Evolutionary conservation across 345 rosid genomes (phyloP), one percentile per base, ranked within the genome.

Genomic region (Kernera saxatilis): DNA sequence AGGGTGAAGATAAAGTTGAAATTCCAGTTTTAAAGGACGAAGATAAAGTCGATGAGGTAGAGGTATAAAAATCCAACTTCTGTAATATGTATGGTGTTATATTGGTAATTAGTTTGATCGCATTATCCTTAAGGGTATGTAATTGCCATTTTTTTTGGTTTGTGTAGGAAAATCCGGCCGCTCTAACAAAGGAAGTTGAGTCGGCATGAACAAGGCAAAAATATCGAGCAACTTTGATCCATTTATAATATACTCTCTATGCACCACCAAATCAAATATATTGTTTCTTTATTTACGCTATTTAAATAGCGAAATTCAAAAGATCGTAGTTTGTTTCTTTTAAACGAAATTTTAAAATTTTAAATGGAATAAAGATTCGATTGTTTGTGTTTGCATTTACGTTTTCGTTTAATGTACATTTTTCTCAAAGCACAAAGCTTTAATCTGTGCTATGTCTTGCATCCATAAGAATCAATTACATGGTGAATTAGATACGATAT

Each of bases 101-200:
- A 30, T 13, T 43, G 7, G 23, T 58, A 48, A 6, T 59, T 59
- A 48, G n/a, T 35, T 48, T 27, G 30, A 36, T 48, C 17, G 11
- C 58, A 70, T 17, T 46, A 17, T 18, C 15, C 37, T 27, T 39
- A 27, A 39, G 8, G 25, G 17, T 26, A 18, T 14, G 6, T 5
- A 41, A 44, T 15, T 50, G 29, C 17, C 22, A 15, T 35, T 15
- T 29, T 49, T 4, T 29, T 27, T 18, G 48, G 54, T 29, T 30
- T 58, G 39, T 57, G 49, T 33, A 69, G 70, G 79, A 69, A 36
- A 75, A 11, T 4, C 8, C 17, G 18, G 44, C 27, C 1, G 56
- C 52, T 23, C 8, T 10, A 32, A 43, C 50, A 61, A 75, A 61
- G 44, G 79, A 61, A 45, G 70, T 45, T 44, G 74, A 53, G 45